Percentiles rank a stretch among this genome's conserved stretches.
Evolutionary conservation across 2,329 filamentous ascomycete species (phyloP).

Genomic region (Penicillium vulpinum): DNA sequence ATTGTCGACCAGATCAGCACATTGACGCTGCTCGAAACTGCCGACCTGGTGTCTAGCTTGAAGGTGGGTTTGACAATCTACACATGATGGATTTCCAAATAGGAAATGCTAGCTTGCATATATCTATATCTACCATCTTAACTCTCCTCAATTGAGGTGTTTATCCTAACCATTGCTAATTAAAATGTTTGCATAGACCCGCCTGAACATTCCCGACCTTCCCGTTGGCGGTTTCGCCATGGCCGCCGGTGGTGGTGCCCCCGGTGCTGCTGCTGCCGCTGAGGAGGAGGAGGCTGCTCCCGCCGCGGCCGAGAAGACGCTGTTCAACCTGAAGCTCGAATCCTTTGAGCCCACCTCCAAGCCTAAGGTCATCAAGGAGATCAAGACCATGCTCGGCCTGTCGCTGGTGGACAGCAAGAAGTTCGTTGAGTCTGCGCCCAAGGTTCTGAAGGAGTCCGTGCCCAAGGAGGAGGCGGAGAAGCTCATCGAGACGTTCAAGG

Average conservation of each 20-base stretch:
- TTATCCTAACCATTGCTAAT: background rate
- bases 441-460: constrained; percentile 98
- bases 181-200: constrained; percentile 58
- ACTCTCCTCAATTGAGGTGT: constrained; percentile 3
- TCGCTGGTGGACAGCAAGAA: constrained; percentile 99
- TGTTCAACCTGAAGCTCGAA: constrained; percentile 94
- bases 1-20: constrained; percentile 99
- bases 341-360: constrained; percentile 86
- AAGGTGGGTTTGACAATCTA: constrained; percentile 64
- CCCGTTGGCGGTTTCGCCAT: constrained; percentile 88
- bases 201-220: constrained; percentile 96
- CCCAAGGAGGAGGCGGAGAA: constrained; percentile 99
- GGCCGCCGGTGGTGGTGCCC: constrained; percentile 60
- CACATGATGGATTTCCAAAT: background rate
- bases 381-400: constrained; percentile 92
- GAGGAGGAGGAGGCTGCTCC: constrained; percentile 87
- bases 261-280: constrained; percentile 61
- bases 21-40: constrained; percentile 96
- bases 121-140: background rate
- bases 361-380: constrained; percentile 99
- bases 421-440: constrained; percentile 97
- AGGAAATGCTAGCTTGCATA: background rate
- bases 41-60: constrained; percentile 88
- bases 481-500: constrained; percentile 94
- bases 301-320: constrained; percentile 86